Evolutionary conservation across 1,284 basidiomycete genomes (phyloP).

Genomic region (Rhodofomes roseus): DNA sequence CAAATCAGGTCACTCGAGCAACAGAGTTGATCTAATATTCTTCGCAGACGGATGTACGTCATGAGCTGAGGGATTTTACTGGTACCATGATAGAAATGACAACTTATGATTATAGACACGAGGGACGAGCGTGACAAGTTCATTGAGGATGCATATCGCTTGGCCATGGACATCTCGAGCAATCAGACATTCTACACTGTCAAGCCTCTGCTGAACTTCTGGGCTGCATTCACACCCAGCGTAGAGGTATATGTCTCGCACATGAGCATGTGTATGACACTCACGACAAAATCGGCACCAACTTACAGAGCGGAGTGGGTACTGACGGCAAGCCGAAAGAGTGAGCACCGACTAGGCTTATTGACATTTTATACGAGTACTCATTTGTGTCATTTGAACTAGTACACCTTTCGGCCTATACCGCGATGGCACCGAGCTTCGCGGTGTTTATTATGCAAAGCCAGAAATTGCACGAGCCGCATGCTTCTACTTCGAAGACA

Average conservation of each 20-base stretch:
- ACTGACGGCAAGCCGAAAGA: conserved; percentile 64
- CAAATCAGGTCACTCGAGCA: conserved; percentile 56
- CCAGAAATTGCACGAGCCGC: conserved; percentile 66
- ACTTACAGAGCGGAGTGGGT: conserved; percentile 69
- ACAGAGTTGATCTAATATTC: conserved; percentile 76
- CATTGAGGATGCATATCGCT: conserved; percentile 58
- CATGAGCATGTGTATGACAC: neutral
- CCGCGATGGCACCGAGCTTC: conserved; percentile 73
- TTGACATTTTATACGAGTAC: conserved; percentile 15
- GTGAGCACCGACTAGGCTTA: conserved; percentile 28
- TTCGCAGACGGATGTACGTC: conserved; percentile 81
- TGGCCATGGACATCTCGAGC: conserved; percentile 67
- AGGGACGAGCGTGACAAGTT: conserved; percentile 62
- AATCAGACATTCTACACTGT: conserved; percentile 80
- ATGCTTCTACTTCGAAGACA: conserved; percentile 58
- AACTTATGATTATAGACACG: conserved; percentile 44
- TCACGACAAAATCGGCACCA: neutral
- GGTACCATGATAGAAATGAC: neutral
- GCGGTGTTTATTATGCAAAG: conserved; percentile 73
- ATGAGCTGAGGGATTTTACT: neutral
- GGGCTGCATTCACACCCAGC: conserved; percentile 77
- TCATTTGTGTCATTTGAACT: too few relatives aligned
- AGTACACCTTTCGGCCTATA: conserved; percentile 80
- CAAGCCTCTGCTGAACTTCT: conserved; percentile 75
- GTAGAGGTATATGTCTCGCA: conserved; percentile 46